Conservation (phyloP, 331 rosid genomes). For the Acacia pycnantha region DNA sequence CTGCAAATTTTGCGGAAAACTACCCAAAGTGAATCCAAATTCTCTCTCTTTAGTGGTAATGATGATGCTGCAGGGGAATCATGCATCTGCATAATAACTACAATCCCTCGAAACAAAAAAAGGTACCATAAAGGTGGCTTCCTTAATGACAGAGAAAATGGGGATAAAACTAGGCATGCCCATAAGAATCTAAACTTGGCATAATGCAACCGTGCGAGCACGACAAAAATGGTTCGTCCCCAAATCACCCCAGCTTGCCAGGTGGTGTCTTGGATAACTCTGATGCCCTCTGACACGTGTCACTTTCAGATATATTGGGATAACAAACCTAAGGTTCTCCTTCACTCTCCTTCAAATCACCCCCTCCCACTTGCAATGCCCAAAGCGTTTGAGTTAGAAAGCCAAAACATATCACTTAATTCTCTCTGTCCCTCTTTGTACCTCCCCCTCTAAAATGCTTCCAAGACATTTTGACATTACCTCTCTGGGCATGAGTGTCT, state of each 20-base stretch:
- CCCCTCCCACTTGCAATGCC: background rate
- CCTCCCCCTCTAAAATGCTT: slow-evolving; percentile 27
- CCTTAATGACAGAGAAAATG: slow-evolving; percentile 4
- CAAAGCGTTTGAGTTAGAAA: slow-evolving; percentile 13
- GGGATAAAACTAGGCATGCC: slow-evolving; percentile 16
- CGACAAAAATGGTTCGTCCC: slow-evolving; percentile 44
- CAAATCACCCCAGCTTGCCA: slow-evolving; percentile 45
- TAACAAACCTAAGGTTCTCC: slow-evolving; percentile 63
- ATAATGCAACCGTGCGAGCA: slow-evolving; percentile 20
- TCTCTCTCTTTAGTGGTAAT: slow-evolving; percentile 6
- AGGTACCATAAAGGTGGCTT: slow-evolving; percentile 22
- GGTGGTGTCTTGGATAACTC: slow-evolving; percentile 39
- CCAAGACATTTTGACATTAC: slow-evolving; percentile 46
- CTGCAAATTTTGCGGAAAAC: slow-evolving; percentile 41
- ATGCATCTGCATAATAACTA: background rate
- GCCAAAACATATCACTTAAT: slow-evolving; percentile 32
- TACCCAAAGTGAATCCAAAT: slow-evolving; percentile 30
- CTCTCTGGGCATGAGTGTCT: slow-evolving; percentile 98
- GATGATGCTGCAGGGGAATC: slow-evolving; percentile 29
- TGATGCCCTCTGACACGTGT: slow-evolving; percentile 26
- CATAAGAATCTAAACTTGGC: slow-evolving; percentile 31
- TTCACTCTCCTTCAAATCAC: slow-evolving; percentile 25
- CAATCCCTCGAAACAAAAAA: background rate
- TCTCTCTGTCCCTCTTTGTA: slow-evolving; percentile 24
- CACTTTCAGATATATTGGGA: slow-evolving; percentile 38